These are phyloP conservation scores for Lipomyces yamadae DNA, from an alignment of 805 yeast species.

Conservation along the genomic window DNA sequence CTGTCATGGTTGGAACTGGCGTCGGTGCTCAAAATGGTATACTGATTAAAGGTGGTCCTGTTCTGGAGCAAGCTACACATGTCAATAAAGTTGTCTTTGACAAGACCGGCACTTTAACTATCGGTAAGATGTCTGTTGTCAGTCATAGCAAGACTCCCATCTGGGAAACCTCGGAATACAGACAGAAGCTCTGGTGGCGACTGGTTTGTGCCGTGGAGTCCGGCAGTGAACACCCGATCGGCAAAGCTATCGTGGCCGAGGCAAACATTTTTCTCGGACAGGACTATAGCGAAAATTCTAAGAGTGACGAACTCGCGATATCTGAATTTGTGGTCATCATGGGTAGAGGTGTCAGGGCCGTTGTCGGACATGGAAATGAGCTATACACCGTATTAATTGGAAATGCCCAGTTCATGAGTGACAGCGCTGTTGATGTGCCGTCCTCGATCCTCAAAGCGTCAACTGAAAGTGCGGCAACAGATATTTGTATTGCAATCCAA, in stretches of 20 bases:
- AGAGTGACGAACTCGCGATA: slow-evolving; percentile 20
- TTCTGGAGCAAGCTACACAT: slow-evolving; percentile 72
- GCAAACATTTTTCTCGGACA: slow-evolving; percentile 39
- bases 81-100: slow-evolving; percentile 79
- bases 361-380: slow-evolving; percentile 32
- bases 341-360: slow-evolving; percentile 47
- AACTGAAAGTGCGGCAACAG: slow-evolving; percentile 49
- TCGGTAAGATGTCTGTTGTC: slow-evolving; percentile 70
- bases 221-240: slow-evolving; percentile 87
- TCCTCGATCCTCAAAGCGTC: slow-evolving; percentile 36
- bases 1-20: slow-evolving; percentile 98
- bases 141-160: slow-evolving; percentile 14
- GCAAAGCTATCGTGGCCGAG: slow-evolving; percentile 62
- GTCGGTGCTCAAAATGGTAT: slow-evolving; percentile 91
- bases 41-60: slow-evolving; percentile 89
- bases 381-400: slow-evolving; percentile 58
- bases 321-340: slow-evolving; percentile 40
- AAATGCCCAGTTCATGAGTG: slow-evolving; percentile 51
- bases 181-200: slow-evolving; percentile 54
- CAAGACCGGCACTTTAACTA: slow-evolving; percentile 93
- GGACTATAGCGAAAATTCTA: not conserved
- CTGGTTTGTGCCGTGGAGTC: slow-evolving; percentile 64
- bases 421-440: slow-evolving; percentile 30
- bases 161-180: slow-evolving; percentile 26
- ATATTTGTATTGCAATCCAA: slow-evolving; percentile 64